Evolutionary conservation across 2,329 filamentous ascomycete genomes (phyloP).

Genomic region (Ophiostoma novo-ulmi): DNA sequence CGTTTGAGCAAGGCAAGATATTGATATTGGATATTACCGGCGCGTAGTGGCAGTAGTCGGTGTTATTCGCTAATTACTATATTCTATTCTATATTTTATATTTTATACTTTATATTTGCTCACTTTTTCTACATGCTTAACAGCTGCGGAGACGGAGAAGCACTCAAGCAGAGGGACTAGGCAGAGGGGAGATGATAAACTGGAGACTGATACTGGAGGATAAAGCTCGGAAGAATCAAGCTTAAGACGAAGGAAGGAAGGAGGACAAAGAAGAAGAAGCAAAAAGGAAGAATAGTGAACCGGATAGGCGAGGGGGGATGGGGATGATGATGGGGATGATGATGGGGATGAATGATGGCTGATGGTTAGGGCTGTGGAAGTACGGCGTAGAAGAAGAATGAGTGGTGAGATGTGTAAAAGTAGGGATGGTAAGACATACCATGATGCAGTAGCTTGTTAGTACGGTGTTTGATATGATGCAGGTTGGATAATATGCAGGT

Average conservation of each 20-base stretch:
- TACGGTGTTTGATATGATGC: not conserved
- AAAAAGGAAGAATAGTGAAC: not conserved
- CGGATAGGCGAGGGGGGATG: not conserved
- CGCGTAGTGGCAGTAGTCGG: not conserved
- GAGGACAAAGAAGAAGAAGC: not conserved
- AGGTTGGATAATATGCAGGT: not conserved
- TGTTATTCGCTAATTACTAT: not conserved
- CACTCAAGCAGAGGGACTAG: not conserved
- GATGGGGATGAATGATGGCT: not conserved
- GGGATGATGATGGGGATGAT: too few relatives aligned
- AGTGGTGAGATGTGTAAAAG: not conserved
- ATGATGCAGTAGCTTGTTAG: not conserved
- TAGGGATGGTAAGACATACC: constrained; percentile 7
- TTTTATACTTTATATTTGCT: not conserved
- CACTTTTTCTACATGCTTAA: not conserved
- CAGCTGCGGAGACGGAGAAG: not conserved
- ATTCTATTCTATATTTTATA: not conserved
- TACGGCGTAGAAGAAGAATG: not conserved
- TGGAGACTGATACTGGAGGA: not conserved
- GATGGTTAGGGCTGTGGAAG: not conserved
- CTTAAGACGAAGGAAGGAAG: not conserved
- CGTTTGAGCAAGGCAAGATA: not conserved
- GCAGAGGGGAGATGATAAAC: not conserved
- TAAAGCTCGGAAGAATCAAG: not conserved
- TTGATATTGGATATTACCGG: constrained; percentile 10